Conservation (phyloP, 2,329 filamentous ascomycete species). For the Periconia sp. region DNA sequence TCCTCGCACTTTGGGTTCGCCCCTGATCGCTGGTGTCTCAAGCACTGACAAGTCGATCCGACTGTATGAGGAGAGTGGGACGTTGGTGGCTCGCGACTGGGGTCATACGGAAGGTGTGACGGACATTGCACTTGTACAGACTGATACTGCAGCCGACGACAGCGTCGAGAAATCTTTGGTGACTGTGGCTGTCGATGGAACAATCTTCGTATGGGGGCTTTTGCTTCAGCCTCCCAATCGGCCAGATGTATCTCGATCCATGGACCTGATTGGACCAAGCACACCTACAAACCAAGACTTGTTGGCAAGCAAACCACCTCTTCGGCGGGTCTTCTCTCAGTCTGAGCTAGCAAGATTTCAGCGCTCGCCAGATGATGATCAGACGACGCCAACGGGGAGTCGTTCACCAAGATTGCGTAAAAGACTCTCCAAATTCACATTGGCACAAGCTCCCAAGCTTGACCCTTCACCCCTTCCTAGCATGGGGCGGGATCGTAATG, state of each 20-base stretch:
- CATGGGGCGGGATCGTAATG: constrained; percentile 23
- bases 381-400: constrained; percentile 48
- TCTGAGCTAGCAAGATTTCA: constrained; percentile 84
- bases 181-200: constrained; percentile 58
- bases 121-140: constrained; percentile 69
- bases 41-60: constrained; percentile 95
- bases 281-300: constrained; percentile 41
- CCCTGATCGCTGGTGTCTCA: constrained; percentile 83
- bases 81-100: constrained; percentile 86
- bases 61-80: constrained; percentile 82
- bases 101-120: constrained; percentile 95
- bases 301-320: constrained; percentile 65
- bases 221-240: constrained; percentile 35
- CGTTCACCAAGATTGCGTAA: constrained; percentile 59
- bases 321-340: constrained; percentile 85
- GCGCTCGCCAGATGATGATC: constrained; percentile 53
- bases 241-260: constrained; percentile 41
- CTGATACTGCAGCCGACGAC: constrained; percentile 53
- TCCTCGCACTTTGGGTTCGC: constrained; percentile 62
- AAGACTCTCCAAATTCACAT: constrained; percentile 60
- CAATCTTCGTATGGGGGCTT: constrained; percentile 56
- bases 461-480: constrained; percentile 49
- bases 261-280: constrained; percentile 43
- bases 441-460: constrained; percentile 53
- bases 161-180: constrained; percentile 56